Base-by-base conservation (phyloP, 1,139 yeast species). In the Taphrina deformans region DNA sequence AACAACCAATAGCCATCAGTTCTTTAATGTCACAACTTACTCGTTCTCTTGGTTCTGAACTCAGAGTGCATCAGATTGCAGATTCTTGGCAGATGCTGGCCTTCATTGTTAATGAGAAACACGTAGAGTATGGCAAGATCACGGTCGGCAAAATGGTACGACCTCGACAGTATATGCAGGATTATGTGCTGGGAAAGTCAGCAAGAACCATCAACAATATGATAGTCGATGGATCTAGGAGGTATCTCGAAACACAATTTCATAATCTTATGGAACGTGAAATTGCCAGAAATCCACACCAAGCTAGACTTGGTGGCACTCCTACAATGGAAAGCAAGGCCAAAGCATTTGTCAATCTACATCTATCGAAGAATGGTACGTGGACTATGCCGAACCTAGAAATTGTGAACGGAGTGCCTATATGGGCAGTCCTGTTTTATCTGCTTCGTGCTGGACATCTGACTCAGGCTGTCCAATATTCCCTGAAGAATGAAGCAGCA, bases 371-470 rank as follows among this genome's bases (percentile, higher is more conserved):
- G 63, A 78, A 78, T 65, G 82, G 81, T 12, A 75, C 78, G 40
- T 84, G 87, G 85, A 79, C 78, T 59, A 71, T 80, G 52, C 77
- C 79, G 9, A 81, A 82, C 66, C 71, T 87, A 61, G 82, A 86
- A 58, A 35, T 65, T 66, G 85, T 90, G 27, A 92, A 93, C 75
- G 92, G 92, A 12, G 80, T 84, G 0, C 98, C 98, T 3, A 83
- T 93, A 23, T 93, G 99, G 99, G 96, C 97, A 0, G 78, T 91
- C 62, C 78, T 93, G 4, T 95, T 88, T 73, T 92, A 89, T 75
- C 79, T 93, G 70, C 76, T 93, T 65, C 85, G 99, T 72, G 85
- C 93, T 6, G 99, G 99, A 1, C 83, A 88, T 70, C 78, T 84
- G 68, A 78, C 83, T 48, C 99, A 92, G 69, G 97, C 96, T 0